Evolutionary conservation across 2,329 filamentous ascomycete species (phyloP).

Genomic region (Madurella fahalii): DNA sequence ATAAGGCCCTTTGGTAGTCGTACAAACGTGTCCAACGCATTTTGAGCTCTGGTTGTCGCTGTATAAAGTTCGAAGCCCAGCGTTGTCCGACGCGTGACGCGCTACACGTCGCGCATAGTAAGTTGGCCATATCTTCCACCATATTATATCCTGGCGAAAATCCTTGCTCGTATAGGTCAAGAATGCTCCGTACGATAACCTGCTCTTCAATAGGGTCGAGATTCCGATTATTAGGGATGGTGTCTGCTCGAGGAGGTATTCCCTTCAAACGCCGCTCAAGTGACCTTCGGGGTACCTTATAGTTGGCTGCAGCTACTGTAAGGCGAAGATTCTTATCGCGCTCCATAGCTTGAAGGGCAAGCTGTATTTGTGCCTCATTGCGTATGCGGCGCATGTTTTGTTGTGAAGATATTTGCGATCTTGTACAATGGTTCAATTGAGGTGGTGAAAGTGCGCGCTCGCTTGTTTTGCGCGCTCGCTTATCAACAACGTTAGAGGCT

Average conservation of each 20-base stretch:
- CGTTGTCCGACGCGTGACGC: background rate
- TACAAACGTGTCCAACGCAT: slow-evolving; percentile 24
- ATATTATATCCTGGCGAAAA: too few species aligned
- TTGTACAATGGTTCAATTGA: too few species aligned
- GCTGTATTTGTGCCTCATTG: too few species aligned
- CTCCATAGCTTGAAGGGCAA: background rate
- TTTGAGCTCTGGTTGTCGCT: slow-evolving; percentile 17
- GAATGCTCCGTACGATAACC: too few species aligned
- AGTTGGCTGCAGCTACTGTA: background rate
- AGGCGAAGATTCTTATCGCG: background rate
- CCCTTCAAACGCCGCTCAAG: background rate
- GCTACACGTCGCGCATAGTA: background rate
- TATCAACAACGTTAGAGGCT: too few species aligned
- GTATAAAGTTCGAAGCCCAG: slow-evolving; percentile 23
- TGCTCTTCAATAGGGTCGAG: too few species aligned
- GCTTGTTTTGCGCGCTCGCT: too few species aligned
- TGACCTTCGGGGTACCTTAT: background rate
- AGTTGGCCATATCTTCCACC: slow-evolving; percentile 9
- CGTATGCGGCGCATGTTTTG: too few species aligned
- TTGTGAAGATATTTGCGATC: too few species aligned
- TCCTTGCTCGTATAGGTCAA: too few species aligned
- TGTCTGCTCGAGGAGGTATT: background rate
- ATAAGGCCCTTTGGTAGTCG: slow-evolving; percentile 26
- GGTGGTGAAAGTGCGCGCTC: too few species aligned
- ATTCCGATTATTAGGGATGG: background rate